Evolutionary conservation across 306 rosid species (phyloP), one percentile per base, ranked within the genome.

Genomic region (Mimosa pudica): DNA sequence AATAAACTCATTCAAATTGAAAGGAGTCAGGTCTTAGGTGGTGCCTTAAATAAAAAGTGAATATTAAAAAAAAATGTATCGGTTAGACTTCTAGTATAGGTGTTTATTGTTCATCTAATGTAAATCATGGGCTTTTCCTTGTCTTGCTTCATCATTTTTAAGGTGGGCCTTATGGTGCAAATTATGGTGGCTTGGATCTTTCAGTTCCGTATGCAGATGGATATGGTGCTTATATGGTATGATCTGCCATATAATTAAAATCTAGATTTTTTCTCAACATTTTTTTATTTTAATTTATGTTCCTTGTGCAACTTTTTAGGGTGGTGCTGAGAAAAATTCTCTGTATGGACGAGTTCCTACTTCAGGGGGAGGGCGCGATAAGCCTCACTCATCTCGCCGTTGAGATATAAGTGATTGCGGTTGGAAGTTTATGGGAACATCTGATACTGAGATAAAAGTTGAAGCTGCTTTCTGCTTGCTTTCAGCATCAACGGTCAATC

Each of bases 81-180:
- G 48, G 62, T 49, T 14, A 12, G 55, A 30, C 33, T 38, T 66
- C 67, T 75, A 13, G n/a, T 71, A 24, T 72, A 36, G 11, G 58
- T 58, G 61, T n/a, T 17, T 71, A 57, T 63, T 55, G 17, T 72
- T 49, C 57, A 77, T 79, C 69, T 82, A 52, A 46, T 47, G 33
- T 64, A 38, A 51, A 3, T 42, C 55, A 30, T 42, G 55, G 9
- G 46, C 54, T 47, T 74, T 72, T 65, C 74, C 36, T 45, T 70
- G 76, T 69, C 71, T 55, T 86, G 76, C 32, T 76, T 87, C 78
- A 63, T 63, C 80, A 61, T 83, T 84, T 80, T 81, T 71, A 69
- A 91, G 97, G 93, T 76, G 93, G 87, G 57, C 81, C 92, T 54
- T 93, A 91, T 74, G 95, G 95, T 73, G 87, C 91, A 77, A 84